Base-by-base conservation (phyloP, 176 grass and related monocot genomes). In the Raddia guianensis region DNA sequence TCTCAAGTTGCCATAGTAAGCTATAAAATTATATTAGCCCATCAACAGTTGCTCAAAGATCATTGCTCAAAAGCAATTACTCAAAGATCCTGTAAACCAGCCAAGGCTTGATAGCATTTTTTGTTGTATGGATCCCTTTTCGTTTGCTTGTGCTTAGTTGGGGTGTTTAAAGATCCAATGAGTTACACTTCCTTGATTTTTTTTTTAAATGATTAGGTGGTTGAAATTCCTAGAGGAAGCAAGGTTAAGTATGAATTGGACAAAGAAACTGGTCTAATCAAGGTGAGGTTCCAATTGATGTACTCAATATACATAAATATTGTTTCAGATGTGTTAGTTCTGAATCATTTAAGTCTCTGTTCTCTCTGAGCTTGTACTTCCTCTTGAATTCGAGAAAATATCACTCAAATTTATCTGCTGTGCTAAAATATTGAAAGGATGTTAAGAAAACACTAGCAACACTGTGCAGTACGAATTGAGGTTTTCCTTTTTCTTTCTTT, bases 171-270 rank as follows among this genome's bases (percentile, higher is more conserved):
- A 69, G 83, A 82, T 66, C 8, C 60, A 68, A 16, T 49, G 62
- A 68, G 58, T 49, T 42, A 73, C 35, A 73, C 45, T 4, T 1
- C 77, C 9, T 19, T 66, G 9, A 20, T 42, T 5, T 76, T 76
- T 84, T 76, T 84, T 63, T 71, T 50, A 13, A 40, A 89, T 47
- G 80, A 15, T 48, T 83, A 97, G 94, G 94, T 97, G 16, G 70
- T 97, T 80, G 94, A 97, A 84, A 97, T 97, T 86, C 79, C 91
- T 50, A 98, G 95, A 74, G 95, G 95, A 47, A 94, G 90, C 83
- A 97, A 97, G 83, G 95, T 97, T 43, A 97, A 98, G 80, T 92
- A 98, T 83, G 95, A 98, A 49, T 65, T 98, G 70, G 95, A 98
- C 81, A 98, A 98, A 80, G 19, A 51, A 37, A 92, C 63, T 79